phyloP scores from a whole-genome alignment of 257 asterid species.

The Petrea volubilis region DNA sequence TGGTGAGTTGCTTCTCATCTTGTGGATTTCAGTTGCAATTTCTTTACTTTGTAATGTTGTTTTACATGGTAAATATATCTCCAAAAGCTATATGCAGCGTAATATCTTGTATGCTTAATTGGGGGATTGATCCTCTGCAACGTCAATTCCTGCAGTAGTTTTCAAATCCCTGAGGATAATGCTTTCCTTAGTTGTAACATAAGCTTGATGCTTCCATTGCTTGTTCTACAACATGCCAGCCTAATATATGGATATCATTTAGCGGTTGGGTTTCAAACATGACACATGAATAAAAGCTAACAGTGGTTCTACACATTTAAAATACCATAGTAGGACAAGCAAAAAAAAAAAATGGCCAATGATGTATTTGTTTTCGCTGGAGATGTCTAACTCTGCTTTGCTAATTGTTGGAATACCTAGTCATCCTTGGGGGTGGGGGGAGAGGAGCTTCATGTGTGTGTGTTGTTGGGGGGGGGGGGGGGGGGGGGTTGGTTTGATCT shows the following conservation, averaged over 20 bases:
- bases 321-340: neutral
- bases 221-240: neutral
- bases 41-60: neutral
- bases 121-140: constrained; percentile 1
- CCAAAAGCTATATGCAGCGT: neutral
- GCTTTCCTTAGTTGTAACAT: neutral
- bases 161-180: neutral
- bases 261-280: neutral
- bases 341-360: neutral
- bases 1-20: constrained; percentile 55
- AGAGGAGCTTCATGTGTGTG: neutral
- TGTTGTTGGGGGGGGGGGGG: neutral
- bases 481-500: too few species aligned
- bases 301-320: neutral
- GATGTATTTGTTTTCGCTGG: too few species aligned
- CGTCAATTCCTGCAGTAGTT: neutral
- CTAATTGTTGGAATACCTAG: neutral
- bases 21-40: neutral
- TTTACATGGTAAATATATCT: neutral
- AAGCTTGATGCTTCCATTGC: neutral
- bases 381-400: too few species aligned
- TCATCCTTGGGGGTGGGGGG: neutral
- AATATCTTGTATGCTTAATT: neutral
- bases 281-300: neutral
- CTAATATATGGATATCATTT: neutral